A percentile compares a stretch with the other conserved stretches of the same genome.
These are phyloP conservation scores for Penicillium canescens DNA, from an alignment of 495 filamentous ascomycete species.

Conservation along the genomic window DNA sequence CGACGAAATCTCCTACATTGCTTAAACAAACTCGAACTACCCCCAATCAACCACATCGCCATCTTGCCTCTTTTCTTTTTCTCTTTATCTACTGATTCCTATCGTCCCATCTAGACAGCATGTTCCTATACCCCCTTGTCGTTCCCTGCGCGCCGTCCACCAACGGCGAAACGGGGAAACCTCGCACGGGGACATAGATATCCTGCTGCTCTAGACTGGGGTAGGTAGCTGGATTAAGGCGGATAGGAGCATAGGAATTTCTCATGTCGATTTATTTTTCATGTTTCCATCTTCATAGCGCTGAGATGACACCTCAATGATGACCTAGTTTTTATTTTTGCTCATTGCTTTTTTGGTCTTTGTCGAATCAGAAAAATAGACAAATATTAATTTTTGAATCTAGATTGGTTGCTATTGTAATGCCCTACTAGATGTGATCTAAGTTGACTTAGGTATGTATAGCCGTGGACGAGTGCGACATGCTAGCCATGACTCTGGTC, in stretches of 20 bases:
- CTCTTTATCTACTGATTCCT: conserved; percentile 11
- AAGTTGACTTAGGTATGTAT: too few relatives aligned
- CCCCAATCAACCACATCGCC: not conserved
- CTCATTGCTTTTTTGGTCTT: not conserved
- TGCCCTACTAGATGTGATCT: not conserved
- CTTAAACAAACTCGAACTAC: conserved; percentile 41
- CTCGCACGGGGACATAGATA: not conserved
- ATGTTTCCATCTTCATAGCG: conserved; percentile 36
- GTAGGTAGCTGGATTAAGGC: conserved; percentile 11
- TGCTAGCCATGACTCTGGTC: too few relatives aligned
- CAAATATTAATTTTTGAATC: not conserved
- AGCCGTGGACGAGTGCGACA: too few relatives aligned
- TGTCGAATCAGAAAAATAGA: conserved; percentile 1
- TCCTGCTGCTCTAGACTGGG: not conserved
- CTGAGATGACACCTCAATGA: conserved; percentile 38
- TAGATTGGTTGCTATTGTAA: not conserved
- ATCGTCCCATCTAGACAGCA: not conserved
- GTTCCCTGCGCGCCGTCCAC: not conserved
- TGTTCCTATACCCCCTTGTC: not conserved
- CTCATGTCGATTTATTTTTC: conserved; percentile 36
- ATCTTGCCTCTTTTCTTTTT: conserved; percentile 8
- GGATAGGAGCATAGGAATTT: conserved; percentile 39
- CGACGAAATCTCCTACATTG: conserved; percentile 90
- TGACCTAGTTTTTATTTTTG: conserved; percentile 23
- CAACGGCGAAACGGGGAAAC: not conserved